Conservation (phyloP, 805 yeast species). For the Zygoascus biomembranicola region DNA sequence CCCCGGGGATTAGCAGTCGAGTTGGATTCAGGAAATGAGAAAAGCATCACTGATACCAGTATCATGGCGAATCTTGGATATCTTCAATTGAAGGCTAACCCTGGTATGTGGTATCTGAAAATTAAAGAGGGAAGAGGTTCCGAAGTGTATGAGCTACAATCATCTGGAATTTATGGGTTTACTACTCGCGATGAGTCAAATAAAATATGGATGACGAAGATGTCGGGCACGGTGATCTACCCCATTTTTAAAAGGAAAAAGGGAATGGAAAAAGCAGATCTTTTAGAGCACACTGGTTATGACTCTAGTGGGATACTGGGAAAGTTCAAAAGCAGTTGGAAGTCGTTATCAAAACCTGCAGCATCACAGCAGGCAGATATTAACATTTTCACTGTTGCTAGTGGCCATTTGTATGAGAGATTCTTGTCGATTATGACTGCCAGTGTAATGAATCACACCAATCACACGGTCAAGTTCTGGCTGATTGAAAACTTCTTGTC, state of each 20-base stretch:
- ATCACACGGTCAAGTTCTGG: conserved; percentile 74
- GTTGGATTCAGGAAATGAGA: conserved; percentile 24
- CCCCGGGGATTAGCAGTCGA: conserved; percentile 49
- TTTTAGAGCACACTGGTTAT: conserved; percentile 1
- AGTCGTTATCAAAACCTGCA: conserved; percentile 5
- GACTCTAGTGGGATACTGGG: not conserved
- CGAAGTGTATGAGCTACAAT: conserved; percentile 32
- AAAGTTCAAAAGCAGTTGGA: conserved; percentile 11
- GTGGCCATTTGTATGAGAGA: conserved; percentile 73
- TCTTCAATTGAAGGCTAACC: conserved; percentile 64
- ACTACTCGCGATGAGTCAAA: conserved; percentile 7
- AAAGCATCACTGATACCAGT: conserved; percentile 44
- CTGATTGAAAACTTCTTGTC: conserved; percentile 74
- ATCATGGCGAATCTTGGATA: conserved; percentile 82
- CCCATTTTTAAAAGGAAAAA: conserved; percentile 39
- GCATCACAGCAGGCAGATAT: conserved; percentile 45
- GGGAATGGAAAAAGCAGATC: conserved; percentile 31
- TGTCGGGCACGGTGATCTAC: conserved; percentile 39
- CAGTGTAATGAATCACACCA: conserved; percentile 60
- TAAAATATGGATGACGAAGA: conserved; percentile 29
- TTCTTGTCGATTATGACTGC: conserved; percentile 71
- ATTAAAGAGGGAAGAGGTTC: conserved; percentile 38
- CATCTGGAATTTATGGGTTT: conserved; percentile 2
- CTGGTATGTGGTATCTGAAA: conserved; percentile 58
- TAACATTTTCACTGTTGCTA: conserved; percentile 74